phyloP scores from a whole-genome alignment of 202 grass and related monocot genomes.

The Zizania palustris region DNA sequence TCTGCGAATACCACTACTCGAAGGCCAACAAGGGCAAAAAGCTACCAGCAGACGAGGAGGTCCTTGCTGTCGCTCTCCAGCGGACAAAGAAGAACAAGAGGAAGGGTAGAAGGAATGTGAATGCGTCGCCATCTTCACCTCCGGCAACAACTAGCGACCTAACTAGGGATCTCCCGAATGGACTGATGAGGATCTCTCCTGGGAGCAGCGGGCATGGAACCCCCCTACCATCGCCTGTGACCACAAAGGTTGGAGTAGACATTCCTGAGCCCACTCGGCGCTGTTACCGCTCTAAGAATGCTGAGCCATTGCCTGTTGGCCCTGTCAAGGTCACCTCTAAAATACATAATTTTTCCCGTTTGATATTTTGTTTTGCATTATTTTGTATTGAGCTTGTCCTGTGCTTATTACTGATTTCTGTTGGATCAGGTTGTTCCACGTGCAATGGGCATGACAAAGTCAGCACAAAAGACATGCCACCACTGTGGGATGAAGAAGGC shows the following conservation, averaged over 20 bases:
- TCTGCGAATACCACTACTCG: constrained; percentile 80
- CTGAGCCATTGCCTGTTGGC: constrained; percentile 73
- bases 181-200: constrained; percentile 91
- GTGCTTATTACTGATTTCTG: constrained; percentile 31
- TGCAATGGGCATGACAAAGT: constrained; percentile 61
- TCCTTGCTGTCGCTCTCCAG: constrained; percentile 62
- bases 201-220: constrained; percentile 43
- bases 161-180: constrained; percentile 85
- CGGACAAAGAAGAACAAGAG: constrained; percentile 55
- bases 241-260: constrained; percentile 75
- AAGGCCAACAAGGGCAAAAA: constrained; percentile 65
- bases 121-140: constrained; percentile 30
- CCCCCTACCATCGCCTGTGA: constrained; percentile 20
- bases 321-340: constrained; percentile 70
- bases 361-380: constrained; percentile 36
- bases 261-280: constrained; percentile 46
- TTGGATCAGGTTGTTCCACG: constrained; percentile 64
- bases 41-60: constrained; percentile 49
- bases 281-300: constrained; percentile 92
- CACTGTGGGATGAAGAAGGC: constrained; percentile 66
- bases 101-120: constrained; percentile 48
- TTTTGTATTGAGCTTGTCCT: constrained; percentile 18
- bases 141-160: constrained; percentile 40
- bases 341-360: constrained; percentile 34
- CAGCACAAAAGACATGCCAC: constrained; percentile 62